Conservation (phyloP, 345 rosid species). For the Aegle marmelos region DNA sequence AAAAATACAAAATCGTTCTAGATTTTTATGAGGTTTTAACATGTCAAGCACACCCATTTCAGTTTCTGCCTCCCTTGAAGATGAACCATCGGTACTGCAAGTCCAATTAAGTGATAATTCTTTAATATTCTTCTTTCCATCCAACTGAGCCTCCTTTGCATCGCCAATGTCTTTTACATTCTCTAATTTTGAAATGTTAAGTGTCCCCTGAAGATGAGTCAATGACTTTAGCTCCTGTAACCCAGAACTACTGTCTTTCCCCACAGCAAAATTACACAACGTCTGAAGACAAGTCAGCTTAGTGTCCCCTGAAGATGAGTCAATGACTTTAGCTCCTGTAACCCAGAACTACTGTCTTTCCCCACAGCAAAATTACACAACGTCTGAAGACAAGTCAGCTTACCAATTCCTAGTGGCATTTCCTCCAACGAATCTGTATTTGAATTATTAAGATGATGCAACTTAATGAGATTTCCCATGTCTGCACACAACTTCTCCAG, state of each 20-base stretch:
- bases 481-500: too few relatives aligned
- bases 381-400: not conserved
- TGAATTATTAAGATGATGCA: not conserved
- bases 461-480: accelerated
- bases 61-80: not conserved
- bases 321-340: not conserved
- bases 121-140: too few relatives aligned
- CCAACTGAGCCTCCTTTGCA: constrained; percentile 24
- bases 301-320: not conserved
- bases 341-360: not conserved
- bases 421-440: not conserved
- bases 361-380: constrained; percentile 9
- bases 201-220: not conserved
- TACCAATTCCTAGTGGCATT: not conserved
- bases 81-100: too few relatives aligned
- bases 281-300: not conserved
- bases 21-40: not conserved
- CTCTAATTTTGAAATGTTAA: not conserved
- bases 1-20: not conserved
- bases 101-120: constrained; percentile 15
- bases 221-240: not conserved
- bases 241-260: not conserved
- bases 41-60: not conserved
- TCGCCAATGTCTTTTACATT: not conserved
- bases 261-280: constrained; percentile 5